These are phyloP conservation scores for Zea mays DNA, from an alignment of 176 grass and related monocot genomes.

Conservation along the genomic window DNA sequence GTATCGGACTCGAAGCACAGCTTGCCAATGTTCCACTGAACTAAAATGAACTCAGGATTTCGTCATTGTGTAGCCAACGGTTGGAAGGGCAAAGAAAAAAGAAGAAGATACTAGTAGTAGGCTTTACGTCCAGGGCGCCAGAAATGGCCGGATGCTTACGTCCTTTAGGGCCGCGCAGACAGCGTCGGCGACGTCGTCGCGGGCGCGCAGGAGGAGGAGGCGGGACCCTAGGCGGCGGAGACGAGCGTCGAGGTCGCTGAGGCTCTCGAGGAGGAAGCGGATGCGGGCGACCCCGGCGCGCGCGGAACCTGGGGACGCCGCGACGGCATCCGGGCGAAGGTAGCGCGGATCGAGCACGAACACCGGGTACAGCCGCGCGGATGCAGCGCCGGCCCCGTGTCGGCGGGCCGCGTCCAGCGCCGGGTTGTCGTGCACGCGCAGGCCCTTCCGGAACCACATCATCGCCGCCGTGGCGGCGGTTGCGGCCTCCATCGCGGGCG, in stretches of 20 bases:
- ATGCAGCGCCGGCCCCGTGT: background rate
- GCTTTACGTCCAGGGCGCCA: background rate
- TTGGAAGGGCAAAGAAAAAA: background rate
- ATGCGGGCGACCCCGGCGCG: slow-evolving; percentile 59
- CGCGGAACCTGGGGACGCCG: slow-evolving; percentile 69
- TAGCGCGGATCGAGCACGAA: slow-evolving; percentile 87
- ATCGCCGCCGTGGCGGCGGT: slow-evolving; percentile 51
- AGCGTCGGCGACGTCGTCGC: slow-evolving; percentile 52
- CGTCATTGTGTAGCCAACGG: background rate
- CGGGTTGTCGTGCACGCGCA: slow-evolving; percentile 92
- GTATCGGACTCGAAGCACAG: slow-evolving; percentile 88
- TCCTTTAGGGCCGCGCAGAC: slow-evolving; percentile 71
- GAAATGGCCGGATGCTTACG: slow-evolving; percentile 34
- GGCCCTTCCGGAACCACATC: slow-evolving; percentile 92
- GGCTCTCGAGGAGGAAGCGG: slow-evolving; percentile 85
- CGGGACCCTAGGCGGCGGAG: slow-evolving; percentile 66
- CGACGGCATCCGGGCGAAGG: slow-evolving; percentile 59
- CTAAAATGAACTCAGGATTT: slow-evolving; percentile 17
- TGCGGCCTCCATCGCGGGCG: slow-evolving; percentile 30
- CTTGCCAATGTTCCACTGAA: slow-evolving; percentile 79
- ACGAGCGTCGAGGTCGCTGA: slow-evolving; percentile 70
- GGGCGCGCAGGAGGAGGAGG: slow-evolving; percentile 68
- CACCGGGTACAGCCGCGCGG: slow-evolving; percentile 67
- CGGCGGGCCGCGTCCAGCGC: slow-evolving; percentile 63
- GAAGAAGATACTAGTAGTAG: background rate